Evolutionary conservation across 116 monocot species (phyloP), one percentile per base, ranked within the genome.

Genomic region (Papilionanthe hybrid): DNA sequence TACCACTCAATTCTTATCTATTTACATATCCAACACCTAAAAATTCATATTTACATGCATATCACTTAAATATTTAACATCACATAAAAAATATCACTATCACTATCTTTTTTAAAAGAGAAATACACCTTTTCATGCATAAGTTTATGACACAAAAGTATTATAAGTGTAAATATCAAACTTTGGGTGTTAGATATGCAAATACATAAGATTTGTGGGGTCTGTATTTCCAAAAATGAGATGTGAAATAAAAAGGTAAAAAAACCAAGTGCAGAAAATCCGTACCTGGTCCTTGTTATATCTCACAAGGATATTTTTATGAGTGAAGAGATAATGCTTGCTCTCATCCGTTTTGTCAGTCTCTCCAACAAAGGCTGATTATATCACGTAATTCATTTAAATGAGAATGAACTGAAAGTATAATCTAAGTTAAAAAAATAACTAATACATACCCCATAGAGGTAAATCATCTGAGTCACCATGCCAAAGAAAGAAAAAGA

Each of bases 381-480:
- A 78, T 20, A 73, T 73, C n/a, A 44, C 4, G 8, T 0, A 45
- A 19, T 43, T 73, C 19, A 8, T 8, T 73, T 18, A 19, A 45
- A 22, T 43, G 44, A 45, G 43, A 43, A 44, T 73, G 19, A 73
- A 73, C 22, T 20, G 27, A n/a, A 1, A 71, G 37, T 71, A 73
- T 29, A 53, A 53, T 43, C 2, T 17, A 43, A 20, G 44, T 19
- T 43, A 15, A 73, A 12, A 44, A 45, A 8, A 73, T 44, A 13
- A n/a, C 19, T 43, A 72, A 73, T 76, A 69, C 94, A 87, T 93
- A 97, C 96, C 96, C 96, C 92, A 92, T 19, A 97, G 79, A 77
- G 96, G 96, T 78, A 97, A 79, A 75, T 94, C 92, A 83, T 97
- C 96, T 97, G 78, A 43, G 42, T 78, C 44, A 67, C 76, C 9